A percentile compares a stretch with the other conserved stretches of the same genome.
phyloP scores from a whole-genome alignment of 805 yeast genomes.

The Maudiozyma barnettii region DNA sequence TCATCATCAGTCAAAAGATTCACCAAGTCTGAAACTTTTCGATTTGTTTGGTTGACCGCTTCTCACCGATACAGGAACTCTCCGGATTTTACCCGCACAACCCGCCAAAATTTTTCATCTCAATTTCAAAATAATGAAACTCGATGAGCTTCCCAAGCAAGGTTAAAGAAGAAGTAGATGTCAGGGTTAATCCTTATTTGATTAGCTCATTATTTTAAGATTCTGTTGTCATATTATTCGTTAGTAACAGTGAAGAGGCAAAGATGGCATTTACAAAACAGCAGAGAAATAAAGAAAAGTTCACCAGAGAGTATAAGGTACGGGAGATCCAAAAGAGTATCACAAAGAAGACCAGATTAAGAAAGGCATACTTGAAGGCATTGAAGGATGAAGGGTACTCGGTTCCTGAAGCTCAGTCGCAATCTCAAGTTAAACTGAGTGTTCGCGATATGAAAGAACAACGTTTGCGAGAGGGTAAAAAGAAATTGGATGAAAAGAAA shows the following conservation, averaged over 20 bases:
- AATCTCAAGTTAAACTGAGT: conserved; percentile 9
- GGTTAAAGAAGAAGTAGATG: background rate
- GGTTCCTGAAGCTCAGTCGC: conserved; percentile 35
- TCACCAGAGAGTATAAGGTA: conserved; percentile 31
- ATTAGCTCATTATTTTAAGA: too few species aligned
- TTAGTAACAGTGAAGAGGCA: too few species aligned
- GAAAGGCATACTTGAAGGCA: conserved; percentile 72
- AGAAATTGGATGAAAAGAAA: conserved; percentile 27
- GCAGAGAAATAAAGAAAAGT: conserved; percentile 26
- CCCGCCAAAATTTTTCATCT: background rate
- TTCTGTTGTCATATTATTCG: too few species aligned
- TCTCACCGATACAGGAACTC: background rate
- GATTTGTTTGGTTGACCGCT: background rate
- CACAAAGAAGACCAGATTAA: conserved; percentile 68
- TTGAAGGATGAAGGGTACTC: conserved; percentile 60
- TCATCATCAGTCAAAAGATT: background rate
- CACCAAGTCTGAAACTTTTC: background rate
- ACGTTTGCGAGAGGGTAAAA: conserved; percentile 17
- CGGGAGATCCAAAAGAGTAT: conserved; percentile 72
- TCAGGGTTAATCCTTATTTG: too few species aligned
- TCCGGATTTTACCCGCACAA: background rate
- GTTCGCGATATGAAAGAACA: conserved; percentile 17
- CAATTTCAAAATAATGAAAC: background rate
- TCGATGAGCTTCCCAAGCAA: background rate
- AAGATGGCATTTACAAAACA: conserved; percentile 21